phyloP scores from a whole-genome alignment of 306 rosid genomes.

The Lablab purpureus region DNA sequence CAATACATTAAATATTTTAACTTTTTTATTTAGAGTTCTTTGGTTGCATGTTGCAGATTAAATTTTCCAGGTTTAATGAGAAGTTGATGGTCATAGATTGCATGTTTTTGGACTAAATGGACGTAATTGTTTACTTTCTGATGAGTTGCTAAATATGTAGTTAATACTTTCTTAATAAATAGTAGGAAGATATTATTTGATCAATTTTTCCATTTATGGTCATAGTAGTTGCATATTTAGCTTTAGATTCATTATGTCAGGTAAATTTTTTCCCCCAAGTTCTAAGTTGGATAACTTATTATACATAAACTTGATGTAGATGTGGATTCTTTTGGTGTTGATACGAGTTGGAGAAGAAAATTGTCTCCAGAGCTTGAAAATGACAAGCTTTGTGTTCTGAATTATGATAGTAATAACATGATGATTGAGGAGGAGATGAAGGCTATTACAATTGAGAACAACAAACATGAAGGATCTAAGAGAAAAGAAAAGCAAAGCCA shows the following conservation, averaged over 20 bases:
- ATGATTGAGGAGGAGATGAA: constrained; percentile 57
- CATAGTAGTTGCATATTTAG: not conserved
- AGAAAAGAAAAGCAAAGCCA: constrained; percentile 45
- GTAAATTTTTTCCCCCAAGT: not conserved
- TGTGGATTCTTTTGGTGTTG: constrained; percentile 36
- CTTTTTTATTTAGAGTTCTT: not conserved
- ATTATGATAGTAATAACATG: constrained; percentile 53
- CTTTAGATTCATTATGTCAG: constrained; percentile 4
- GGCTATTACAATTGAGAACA: constrained; percentile 43
- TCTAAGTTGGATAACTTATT: constrained; percentile 26
- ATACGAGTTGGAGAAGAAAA: constrained; percentile 62
- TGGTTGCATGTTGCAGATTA: not conserved
- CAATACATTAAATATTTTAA: not conserved
- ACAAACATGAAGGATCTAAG: constrained; percentile 42
- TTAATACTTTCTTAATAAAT: not conserved
- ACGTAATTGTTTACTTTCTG: not conserved
- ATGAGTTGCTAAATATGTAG: not conserved
- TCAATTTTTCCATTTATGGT: not conserved
- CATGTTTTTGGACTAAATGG: not conserved
- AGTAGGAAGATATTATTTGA: not conserved
- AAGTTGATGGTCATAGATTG: not conserved
- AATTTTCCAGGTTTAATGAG: not conserved
- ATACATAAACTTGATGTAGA: constrained; percentile 48
- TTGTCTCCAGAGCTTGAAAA: constrained; percentile 65
- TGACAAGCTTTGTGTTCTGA: constrained; percentile 43